Evolutionary conservation across 2,329 filamentous ascomycete species (phyloP), one percentile per base, ranked within the genome.

Genomic region (Lachnellula willkommii): DNA sequence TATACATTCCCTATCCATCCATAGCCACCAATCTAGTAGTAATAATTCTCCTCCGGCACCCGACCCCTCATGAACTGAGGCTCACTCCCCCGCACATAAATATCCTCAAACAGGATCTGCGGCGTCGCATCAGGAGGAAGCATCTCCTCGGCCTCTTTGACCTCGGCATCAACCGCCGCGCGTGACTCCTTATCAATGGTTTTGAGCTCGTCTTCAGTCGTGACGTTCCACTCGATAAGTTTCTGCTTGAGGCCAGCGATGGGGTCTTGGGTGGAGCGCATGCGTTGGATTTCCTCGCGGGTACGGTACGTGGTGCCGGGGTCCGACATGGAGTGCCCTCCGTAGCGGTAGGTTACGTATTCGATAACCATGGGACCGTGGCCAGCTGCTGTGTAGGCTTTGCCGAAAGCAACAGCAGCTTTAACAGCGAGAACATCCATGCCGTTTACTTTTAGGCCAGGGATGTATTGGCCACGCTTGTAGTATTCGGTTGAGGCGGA

Each of bases 401-500:
- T 96, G 71, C 88, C 91, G 79, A 96, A 92, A 77, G 93, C 81
- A 69, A 96, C 91, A 63, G 94, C 94, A 52, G 93, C 91, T 83
- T 96, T 96, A 74, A 96, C 93, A 63, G 94, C 93, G 61, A 99
- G 88, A 68, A 96, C 91, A 73, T 99, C 94, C 94, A 99, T 99
- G 71, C 90, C 94, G 79, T 99, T 99, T 75, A 99, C 90, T 84
- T 99, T 99, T 69, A 99, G 85, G 79, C 94, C 94, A 56, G 94
- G 93, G 66, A 99, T 99, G 82, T 97, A 99, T 79, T 99, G 94
- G 65, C 94, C 94, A 78, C 94, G 93, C 87, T 97, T 97, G 85
- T 99, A 97, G 87, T 99, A 99, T 76, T 99, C 94, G 74, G 94
- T 97, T 72, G 96, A 79, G 68, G 94, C 94, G 59, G 94, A 93